Evolutionary conservation across 2,329 filamentous ascomycete species (phyloP), one percentile per base, ranked within the genome.

Genomic region (Alternaria dauci): DNA sequence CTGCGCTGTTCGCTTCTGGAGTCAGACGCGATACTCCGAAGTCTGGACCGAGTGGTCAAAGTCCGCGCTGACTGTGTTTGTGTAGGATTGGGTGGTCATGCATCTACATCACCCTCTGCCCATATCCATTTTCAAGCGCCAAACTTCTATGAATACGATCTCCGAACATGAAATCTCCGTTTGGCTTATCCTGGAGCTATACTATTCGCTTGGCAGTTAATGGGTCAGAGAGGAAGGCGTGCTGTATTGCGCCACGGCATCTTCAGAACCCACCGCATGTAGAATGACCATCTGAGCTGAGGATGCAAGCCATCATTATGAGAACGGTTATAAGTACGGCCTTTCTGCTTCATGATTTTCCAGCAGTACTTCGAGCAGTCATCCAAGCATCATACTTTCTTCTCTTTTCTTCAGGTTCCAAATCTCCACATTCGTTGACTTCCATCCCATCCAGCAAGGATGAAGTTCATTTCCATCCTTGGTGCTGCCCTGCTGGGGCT

Each of bases 381-480:
- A 16, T 36, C 0, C 14, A 8, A 30, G 20, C 32, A 20, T 50
- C 20, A 36, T 26, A 25, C 34, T 34, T 14, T 53, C 12, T 52
- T 52, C 20, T 34, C 8, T 4, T 54, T 50, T 3, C 43, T 18
- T 47, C 58, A 28, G 30, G 63, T 54, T 44, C 61, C 65, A 60
- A 4, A 48, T 28, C 30, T 25, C 23, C 23, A 50, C 50, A 48
- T 34, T 62, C 55, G 14, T 36, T 62, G 20, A 26, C 18, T 20
- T 14, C 11, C 43, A 30, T 60, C 43, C 12, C 8, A n/a, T 18
- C n/a, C 12, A 52, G 46, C 26, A 18, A 62, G 14, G 30, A 76
- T 76, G 73, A 76, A 71, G 62, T 66, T 59, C 14, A 36, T 71
- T 30, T 25, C 68, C 20, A 41, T 61, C 14, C 34, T 72, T 42